Base-by-base conservation (phyloP, 73 alveolate species). In the Durusdinium trenchii region DNA sequence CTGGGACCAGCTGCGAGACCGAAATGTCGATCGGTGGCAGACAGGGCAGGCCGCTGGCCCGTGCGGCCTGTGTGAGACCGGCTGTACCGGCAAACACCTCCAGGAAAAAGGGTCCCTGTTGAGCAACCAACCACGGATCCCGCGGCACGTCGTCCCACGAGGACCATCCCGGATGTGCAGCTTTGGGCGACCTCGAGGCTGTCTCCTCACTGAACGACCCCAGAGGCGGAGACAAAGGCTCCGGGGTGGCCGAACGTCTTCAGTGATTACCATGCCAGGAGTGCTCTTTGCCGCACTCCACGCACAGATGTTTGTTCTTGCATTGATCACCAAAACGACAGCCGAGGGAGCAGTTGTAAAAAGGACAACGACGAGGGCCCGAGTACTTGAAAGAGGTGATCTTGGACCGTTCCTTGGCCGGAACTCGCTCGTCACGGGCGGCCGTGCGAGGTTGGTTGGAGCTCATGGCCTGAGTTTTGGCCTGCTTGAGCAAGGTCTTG, bases 291-390 rank as follows among this genome's bases (percentile, higher is more conserved):
- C 95, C 95, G 35, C 83, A 57, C 47, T 86, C 62, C 46, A 86
- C 83, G 38, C 95, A 86, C 7, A 36, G 26, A 10, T 85, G 79
- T 26, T n/a, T 38, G 35, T 51, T 45, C 20, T 60, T 54, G 79
- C 94, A 85, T 20, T 35, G 45, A 60, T 85, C 94, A 1, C 79
- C 94, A 32, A 85, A 85, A 23, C 94, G 76, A 54, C 94, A 54
- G 12, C 94, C 94, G 51, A 85, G 67, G 20, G 94, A 85, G 60
- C 94, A 85, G 79, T 85, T 86, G 62, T n/a, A 86, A 45, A 43
- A 86, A 0, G 83, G 83, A 50, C 95, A 86, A 1, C 95, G 47
- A 12, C 67, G 64, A 5, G 20, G 26, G 40, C 95, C 95, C 0
- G 83, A 20, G 82, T 86, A 86, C 83, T 57, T 57, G 95, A 86